Base-by-base conservation (phyloP, 441 rosid species). In the Croton setiger region DNA sequence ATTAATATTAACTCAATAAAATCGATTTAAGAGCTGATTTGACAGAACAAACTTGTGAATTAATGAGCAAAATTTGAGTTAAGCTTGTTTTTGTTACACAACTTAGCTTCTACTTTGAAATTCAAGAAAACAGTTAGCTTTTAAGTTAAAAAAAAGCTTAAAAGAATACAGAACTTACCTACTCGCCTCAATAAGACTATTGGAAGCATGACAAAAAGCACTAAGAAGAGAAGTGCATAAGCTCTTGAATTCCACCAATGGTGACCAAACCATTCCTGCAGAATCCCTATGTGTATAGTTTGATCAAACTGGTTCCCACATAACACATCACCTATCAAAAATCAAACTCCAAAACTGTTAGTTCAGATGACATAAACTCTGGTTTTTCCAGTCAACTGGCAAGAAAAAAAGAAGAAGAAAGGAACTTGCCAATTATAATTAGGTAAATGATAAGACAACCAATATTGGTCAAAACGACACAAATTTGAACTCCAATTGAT, bases 371-470 rank as follows among this genome's bases (percentile, higher is more conserved):
- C n/a, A n/a, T n/a, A n/a, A n/a, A n/a, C n/a, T n/a, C n/a, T n/a
- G n/a, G n/a, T n/a, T n/a, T n/a, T n/a, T n/a, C n/a, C n/a, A n/a
- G n/a, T n/a, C n/a, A n/a, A n/a, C n/a, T n/a, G n/a, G 7, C 41
- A 37, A 37, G 41, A 37, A 37, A 37, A 8, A n/a, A n/a, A n/a
- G n/a, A n/a, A n/a, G 41, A 36, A 5, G 2, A 48, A 7, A n/a
- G 23, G 0, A 12, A 27, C 69, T 37, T 60, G 81, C 88, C 86
- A 7, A 86, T 78, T 56, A 84, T 86, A 27, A 86, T 86, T 75
- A 79, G 66, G 69, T 81, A 86, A 47, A 82, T 79, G 64, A 84
- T 82, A 61, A 84, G 79, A 52, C 79, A 76, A 36, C 88, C 90
- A 44, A 86, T 71, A 75, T 82, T 86, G 65, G 80, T 79, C 56